Conservation (phyloP, 1,139 yeast genomes). For the Suhomyces chickasaworum region DNA sequence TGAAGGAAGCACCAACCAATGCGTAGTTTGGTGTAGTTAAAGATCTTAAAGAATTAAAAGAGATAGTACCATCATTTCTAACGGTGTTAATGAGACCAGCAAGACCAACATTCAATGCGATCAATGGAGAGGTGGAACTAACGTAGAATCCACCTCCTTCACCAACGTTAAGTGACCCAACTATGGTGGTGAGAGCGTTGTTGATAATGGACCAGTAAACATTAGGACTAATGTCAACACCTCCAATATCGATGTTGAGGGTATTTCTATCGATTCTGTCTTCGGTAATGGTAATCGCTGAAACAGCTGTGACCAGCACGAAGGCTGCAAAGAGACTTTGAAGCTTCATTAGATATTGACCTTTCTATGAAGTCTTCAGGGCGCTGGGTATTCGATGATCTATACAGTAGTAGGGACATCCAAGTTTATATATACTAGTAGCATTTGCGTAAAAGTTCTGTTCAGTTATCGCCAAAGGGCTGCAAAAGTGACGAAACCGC, state of each 20-base stretch:
- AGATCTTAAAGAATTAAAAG: conserved; percentile 16
- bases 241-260: conserved; percentile 12
- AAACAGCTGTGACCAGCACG: conserved; percentile 2
- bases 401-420: not conserved
- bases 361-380: not conserved
- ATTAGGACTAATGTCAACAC: conserved; percentile 15
- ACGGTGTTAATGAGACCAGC: conserved; percentile 12
- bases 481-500: not conserved
- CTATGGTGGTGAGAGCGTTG: conserved; percentile 15
- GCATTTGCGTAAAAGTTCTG: not conserved
- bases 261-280: conserved; percentile 14
- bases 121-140: conserved; percentile 11
- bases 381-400: not conserved
- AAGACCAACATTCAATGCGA: conserved; percentile 16
- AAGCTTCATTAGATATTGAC: conserved; percentile 2
- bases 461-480: not conserved
- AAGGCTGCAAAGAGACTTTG: not conserved
- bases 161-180: conserved; percentile 16
- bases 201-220: conserved; percentile 19
- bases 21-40: conserved; percentile 13
- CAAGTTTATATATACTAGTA: not conserved
- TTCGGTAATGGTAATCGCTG: conserved; percentile 1
- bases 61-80: conserved; percentile 15
- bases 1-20: conserved; percentile 15
- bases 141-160: conserved; percentile 18